Percentiles rank a stretch among this genome's conserved stretches.
Conservation (phyloP, 257 asterid species). For the Linaria vulgaris region DNA sequence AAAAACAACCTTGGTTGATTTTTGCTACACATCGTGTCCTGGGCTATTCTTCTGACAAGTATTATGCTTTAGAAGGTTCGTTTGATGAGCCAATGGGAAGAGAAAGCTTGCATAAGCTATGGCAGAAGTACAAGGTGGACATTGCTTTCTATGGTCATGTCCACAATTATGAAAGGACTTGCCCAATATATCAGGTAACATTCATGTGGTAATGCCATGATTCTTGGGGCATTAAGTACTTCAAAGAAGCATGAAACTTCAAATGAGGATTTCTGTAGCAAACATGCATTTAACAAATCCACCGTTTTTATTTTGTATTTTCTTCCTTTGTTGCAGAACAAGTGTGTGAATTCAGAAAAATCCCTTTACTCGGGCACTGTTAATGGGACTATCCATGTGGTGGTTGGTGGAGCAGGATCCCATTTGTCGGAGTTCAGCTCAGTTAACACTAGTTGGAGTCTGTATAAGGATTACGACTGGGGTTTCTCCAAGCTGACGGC, state of each 20-base stretch:
- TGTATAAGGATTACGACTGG: constrained; percentile 69
- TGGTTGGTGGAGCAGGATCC: constrained; percentile 74
- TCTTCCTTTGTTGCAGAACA: constrained; percentile 36
- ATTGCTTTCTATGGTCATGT: constrained; percentile 62
- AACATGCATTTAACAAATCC: not conserved
- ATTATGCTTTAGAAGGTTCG: constrained; percentile 50
- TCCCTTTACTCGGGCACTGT: constrained; percentile 54
- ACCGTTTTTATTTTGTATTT: not conserved
- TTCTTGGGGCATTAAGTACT: not conserved
- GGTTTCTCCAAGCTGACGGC: constrained; percentile 78
- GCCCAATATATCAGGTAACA: constrained; percentile 57
- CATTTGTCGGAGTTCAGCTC: constrained; percentile 58
- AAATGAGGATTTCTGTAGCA: too few relatives aligned
- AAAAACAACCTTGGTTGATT: constrained; percentile 58
- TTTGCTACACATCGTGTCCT: constrained; percentile 55
- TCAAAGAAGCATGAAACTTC: not conserved
- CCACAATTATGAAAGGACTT: constrained; percentile 57
- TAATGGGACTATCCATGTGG: constrained; percentile 78
- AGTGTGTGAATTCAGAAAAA: constrained; percentile 52
- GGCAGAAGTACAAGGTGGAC: constrained; percentile 69
- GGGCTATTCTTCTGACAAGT: constrained; percentile 54
- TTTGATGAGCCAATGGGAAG: constrained; percentile 69
- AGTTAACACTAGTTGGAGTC: constrained; percentile 59
- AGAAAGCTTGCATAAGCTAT: constrained; percentile 57
- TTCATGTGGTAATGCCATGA: not conserved